Evolutionary conservation across 495 filamentous ascomycete genomes (phyloP).

Genomic region (Usnea hakonensis): DNA sequence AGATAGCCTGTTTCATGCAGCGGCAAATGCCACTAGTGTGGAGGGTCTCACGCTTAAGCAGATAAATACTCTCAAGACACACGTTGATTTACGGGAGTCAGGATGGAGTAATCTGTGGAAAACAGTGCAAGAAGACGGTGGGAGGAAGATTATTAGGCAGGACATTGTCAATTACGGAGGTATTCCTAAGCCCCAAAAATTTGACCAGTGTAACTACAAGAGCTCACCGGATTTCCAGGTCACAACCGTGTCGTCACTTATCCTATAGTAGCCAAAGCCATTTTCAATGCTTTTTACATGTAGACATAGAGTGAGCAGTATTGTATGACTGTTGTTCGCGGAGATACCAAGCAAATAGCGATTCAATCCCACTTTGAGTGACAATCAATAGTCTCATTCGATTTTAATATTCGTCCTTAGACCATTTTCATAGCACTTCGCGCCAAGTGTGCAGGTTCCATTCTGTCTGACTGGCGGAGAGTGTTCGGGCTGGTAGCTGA

Average conservation of each 20-base stretch:
- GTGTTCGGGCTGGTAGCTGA: background rate
- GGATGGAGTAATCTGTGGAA: constrained; percentile 20
- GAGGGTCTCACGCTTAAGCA: constrained; percentile 23
- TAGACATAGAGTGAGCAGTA: background rate
- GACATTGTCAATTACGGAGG: constrained; percentile 22
- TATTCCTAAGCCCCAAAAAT: background rate
- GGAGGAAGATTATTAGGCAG: constrained; percentile 14
- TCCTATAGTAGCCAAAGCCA: constrained; percentile 19
- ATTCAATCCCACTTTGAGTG: background rate
- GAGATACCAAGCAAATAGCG: background rate
- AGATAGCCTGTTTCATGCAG: constrained; percentile 47
- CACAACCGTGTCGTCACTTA: constrained; percentile 25
- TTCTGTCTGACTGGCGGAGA: background rate
- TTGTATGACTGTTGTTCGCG: background rate
- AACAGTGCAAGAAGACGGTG: constrained; percentile 13
- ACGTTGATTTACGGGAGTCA: constrained; percentile 14
- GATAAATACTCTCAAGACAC: constrained; percentile 20
- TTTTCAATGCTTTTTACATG: constrained; percentile 14
- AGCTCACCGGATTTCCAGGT: constrained; percentile 13
- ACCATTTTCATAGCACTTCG: background rate
- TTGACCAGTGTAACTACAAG: background rate
- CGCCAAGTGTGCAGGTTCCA: background rate
- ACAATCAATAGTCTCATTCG: background rate
- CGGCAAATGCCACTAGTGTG: constrained; percentile 44
- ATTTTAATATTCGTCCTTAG: no score